Base-by-base conservation (phyloP, 1,139 yeast species). In the Casaregolazyma suthepensis region DNA sequence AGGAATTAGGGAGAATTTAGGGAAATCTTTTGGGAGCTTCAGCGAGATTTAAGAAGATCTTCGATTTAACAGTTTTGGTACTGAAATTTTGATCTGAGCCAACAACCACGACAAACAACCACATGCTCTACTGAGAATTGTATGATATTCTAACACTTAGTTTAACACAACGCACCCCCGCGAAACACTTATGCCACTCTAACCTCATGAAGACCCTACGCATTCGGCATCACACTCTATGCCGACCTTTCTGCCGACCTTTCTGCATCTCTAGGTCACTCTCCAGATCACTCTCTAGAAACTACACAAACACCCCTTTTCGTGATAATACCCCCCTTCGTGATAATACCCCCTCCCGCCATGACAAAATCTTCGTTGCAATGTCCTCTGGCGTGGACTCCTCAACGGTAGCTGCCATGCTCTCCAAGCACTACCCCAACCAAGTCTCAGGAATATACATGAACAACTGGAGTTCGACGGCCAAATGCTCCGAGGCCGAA, bases 381-480 rank as follows among this genome's bases (percentile, higher is more conserved):
- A 89, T 93, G 97, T 89, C 96, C 1, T 87, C 96, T 0, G 99
- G 99, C 0, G 98, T 93, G 0, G 99, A 93, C 68, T 90, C 98
- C 0, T 85, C 96, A 1, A 90, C 93, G 1, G 82, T 87, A 1
- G 98, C 98, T 0, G 83, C 93, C 0, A 61, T 90, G 54, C 81
- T 82, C 64, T 77, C 85, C 1, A 66, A 72, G 38, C 66, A 72
- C 52, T 78, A 76, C 57, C 72, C 68, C 31, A 68, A 61, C 37
- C 58, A 84, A 46, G 94, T 86, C 0, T 71, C 75, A 46, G 98
- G 97, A 0, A 75, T 93, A 1, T 91, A 86, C 68, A 93, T 93
- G 98, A 88, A 90, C 38, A 93, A 93, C 71, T 93, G 98, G 98
- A 76, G 77, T 37, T 82, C 84, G 54, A 72, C 81, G 13, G 77